Evolutionary conservation across 257 asterid species (phyloP).

Genomic region (Solanum bulbocastanum): DNA sequence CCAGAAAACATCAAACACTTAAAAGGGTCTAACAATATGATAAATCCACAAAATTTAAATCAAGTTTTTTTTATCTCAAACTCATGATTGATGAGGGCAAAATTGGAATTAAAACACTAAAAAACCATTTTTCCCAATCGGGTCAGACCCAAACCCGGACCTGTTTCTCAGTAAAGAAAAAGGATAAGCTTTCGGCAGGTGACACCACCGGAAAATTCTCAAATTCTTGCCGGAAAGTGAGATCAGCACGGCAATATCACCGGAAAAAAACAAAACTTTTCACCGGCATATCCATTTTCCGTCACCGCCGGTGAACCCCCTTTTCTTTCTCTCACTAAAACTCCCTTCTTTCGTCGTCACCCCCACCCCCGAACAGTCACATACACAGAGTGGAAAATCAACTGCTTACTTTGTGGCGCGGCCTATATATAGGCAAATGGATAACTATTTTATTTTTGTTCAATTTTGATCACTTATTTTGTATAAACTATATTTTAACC

Average conservation of each 20-base stretch:
- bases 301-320: not conserved
- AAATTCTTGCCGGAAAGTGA: conserved; percentile 9
- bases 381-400: not conserved
- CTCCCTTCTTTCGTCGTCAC: conserved; percentile 5
- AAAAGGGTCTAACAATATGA: not conserved
- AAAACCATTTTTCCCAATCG: conserved; percentile 8
- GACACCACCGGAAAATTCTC: conserved; percentile 4
- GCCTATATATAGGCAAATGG: not conserved
- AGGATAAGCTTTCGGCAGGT: not conserved
- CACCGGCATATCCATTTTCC: conserved; percentile 5
- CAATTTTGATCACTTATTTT: not conserved
- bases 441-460: not conserved
- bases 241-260: conserved; percentile 5
- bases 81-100: not conserved
- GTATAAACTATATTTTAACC: not conserved
- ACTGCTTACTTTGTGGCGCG: not conserved
- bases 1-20: not conserved
- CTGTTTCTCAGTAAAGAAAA: not conserved
- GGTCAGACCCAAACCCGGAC: not conserved
- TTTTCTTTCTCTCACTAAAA: conserved; percentile 3
- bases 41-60: not conserved
- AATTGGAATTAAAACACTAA: not conserved
- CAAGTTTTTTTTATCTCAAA: not conserved
- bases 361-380: not conserved
- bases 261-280: not conserved